These are phyloP conservation scores for Glaciozyma martinii DNA, from an alignment of 768 basidiomycete species.

Conservation along the genomic window DNA sequence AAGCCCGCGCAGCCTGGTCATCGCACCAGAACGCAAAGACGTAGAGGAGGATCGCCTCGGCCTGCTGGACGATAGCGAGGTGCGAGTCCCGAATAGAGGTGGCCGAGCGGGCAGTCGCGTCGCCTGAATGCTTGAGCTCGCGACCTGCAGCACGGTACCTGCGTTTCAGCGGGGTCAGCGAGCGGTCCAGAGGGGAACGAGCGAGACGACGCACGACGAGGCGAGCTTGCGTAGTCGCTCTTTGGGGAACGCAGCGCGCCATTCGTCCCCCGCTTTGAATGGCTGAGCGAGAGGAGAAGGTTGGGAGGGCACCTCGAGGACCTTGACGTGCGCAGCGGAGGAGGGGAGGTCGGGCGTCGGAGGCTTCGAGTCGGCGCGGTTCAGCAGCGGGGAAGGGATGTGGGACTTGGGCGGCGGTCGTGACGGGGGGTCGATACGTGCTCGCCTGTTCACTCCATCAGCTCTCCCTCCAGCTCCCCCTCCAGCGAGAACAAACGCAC, in stretches of 20 bases:
- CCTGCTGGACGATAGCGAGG: conserved; percentile 66
- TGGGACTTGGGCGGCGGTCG: too few species aligned
- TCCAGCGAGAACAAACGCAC: too few species aligned
- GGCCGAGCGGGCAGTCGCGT: conserved; percentile 50
- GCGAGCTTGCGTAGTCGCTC: conserved; percentile 25
- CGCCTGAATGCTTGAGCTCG: conserved; percentile 72
- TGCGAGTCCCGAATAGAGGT: conserved; percentile 64
- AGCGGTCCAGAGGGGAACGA: conserved; percentile 53
- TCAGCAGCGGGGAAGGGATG: too few species aligned
- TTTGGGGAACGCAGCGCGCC: conserved; percentile 10
- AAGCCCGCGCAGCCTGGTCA: conserved; percentile 39
- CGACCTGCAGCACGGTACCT: conserved; percentile 63
- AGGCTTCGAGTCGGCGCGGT: too few species aligned
- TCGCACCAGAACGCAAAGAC: conserved; percentile 74
- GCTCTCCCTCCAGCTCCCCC: too few species aligned
- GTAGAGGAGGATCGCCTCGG: conserved; percentile 75
- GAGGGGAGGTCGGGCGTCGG: too few species aligned
- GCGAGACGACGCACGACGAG: conserved; percentile 31
- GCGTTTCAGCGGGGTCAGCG: conserved; percentile 47
- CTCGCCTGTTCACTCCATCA: too few species aligned
- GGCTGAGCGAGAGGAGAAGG: too few species aligned
- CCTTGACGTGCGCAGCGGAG: too few species aligned
- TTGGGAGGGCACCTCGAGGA: too few species aligned
- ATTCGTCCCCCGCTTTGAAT: too few species aligned
- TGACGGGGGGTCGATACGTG: too few species aligned